These are phyloP conservation scores for Fraxinus greggii DNA, from an alignment of 305 asterid genomes.

Conservation along the genomic window DNA sequence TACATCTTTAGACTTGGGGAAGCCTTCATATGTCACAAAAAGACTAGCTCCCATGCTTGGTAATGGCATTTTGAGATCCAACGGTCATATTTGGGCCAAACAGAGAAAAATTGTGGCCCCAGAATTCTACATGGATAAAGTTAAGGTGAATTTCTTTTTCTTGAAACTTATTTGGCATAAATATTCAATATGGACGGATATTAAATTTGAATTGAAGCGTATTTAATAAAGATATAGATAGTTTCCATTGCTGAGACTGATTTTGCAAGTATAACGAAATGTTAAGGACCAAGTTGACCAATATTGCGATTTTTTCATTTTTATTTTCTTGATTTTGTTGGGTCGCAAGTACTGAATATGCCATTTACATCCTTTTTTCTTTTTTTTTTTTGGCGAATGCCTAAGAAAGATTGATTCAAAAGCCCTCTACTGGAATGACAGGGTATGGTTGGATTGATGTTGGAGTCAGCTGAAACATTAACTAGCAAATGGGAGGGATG, in stretches of 20 bases:
- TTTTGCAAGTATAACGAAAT: not conserved
- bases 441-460: conserved; percentile 77
- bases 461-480: conserved; percentile 53
- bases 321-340: not conserved
- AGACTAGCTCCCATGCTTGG: conserved; percentile 89
- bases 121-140: conserved; percentile 71
- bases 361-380: not conserved
- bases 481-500: conserved; percentile 52
- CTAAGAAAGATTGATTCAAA: not conserved
- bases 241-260: not conserved
- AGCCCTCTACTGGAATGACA: conserved; percentile 16
- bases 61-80: conserved; percentile 77
- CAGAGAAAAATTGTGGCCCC: conserved; percentile 84
- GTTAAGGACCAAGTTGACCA: not conserved
- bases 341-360: not conserved
- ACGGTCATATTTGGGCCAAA: conserved; percentile 68
- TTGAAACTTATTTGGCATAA: not conserved
- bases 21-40: conserved; percentile 72
- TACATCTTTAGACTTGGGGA: conserved; percentile 50
- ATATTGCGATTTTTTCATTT: not conserved
- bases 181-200: not conserved
- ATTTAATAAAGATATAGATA: not conserved
- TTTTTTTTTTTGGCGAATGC: not conserved
- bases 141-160: conserved; percentile 50
- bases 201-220: not conserved